A percentile compares a stretch with the other conserved stretches of the same genome.
phyloP scores from a whole-genome alignment of 2,329 filamentous ascomycete species.

The Penicillium concentricum region DNA sequence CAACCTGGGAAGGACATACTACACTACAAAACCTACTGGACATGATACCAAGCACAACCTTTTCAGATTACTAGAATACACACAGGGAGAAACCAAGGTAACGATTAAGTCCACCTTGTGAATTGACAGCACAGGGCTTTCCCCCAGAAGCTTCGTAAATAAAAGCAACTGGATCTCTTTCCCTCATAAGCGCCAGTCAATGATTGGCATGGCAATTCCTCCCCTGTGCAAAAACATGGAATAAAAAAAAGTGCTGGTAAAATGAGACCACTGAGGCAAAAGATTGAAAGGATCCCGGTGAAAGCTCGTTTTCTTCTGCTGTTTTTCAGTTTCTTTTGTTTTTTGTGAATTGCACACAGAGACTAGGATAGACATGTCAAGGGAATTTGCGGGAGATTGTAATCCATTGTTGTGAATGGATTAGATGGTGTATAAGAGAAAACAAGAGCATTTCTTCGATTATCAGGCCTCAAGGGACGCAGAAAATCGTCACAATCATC shows the following conservation, averaged over 20 bases:
- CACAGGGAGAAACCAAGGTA: constrained; percentile 59
- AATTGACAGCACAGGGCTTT: constrained; percentile 92
- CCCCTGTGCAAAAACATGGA: constrained; percentile 33
- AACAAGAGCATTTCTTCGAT: constrained; percentile 26
- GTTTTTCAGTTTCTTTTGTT: constrained; percentile 35
- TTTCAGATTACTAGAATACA: constrained; percentile 40
- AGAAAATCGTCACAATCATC: constrained; percentile 23
- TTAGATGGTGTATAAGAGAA: constrained; percentile 20
- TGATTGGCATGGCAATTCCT: constrained; percentile 48
- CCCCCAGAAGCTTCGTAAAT: constrained; percentile 61
- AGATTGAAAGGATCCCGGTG: constrained; percentile 29
- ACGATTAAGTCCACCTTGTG: constrained; percentile 87
- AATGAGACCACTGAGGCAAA: constrained; percentile 27
- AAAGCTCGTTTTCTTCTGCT: constrained; percentile 35
- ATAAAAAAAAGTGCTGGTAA: constrained; percentile 29
- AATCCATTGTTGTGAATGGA: constrained; percentile 22
- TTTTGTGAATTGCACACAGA: constrained; percentile 34
- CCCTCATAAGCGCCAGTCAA: constrained; percentile 92
- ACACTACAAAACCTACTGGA: constrained; percentile 14
- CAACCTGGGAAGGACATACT: not conserved
- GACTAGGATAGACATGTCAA: constrained; percentile 43
- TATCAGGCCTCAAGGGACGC: constrained; percentile 9
- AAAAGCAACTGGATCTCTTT: constrained; percentile 80
- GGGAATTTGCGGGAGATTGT: constrained; percentile 28
- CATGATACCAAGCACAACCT: constrained; percentile 35